Base-by-base conservation (phyloP, 2,329 filamentous ascomycete species). In the Nemania sp. region DNA sequence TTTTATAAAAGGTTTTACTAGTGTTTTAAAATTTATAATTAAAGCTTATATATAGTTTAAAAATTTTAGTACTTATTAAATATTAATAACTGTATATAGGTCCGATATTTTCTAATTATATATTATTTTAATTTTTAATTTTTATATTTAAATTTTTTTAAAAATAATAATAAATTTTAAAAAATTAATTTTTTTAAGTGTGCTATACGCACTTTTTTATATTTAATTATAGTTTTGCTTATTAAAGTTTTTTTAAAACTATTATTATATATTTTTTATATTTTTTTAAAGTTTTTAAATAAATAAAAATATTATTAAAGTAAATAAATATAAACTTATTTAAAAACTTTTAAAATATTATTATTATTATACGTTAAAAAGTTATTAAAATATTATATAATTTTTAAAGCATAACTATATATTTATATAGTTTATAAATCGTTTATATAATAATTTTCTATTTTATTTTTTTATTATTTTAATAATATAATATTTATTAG, bases 261-360 rank as follows among this genome's bases (percentile, higher is more conserved):
- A n/a, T 34, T 40, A 3, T 39, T 15, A 51, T 40, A 51, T 51
- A 20, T 51, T 39, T 51, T 51, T 48, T 48, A 45, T 42, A 34
- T 42, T 34, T 54, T 29, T 54, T 43, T 5, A 54, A 45, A 6
- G 9, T 43, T 7, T 39, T 18, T 9, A 34, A 54, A 34, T 54
- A 54, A 29, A 54, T 54, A 15, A 54, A 34, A 32, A 54, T 54
- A 54, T 54, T 18, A 13, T 53, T 32, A 39, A 53, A 32, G 17
- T n/a, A n/a, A n/a, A n/a, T n/a, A n/a, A n/a, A n/a, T n/a, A n/a
- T n/a, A n/a, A n/a, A n/a, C n/a, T n/a, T n/a, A n/a, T 29, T 29
- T 29, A 29, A 29, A 7, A 29, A 29, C 7, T 29, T 29, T 29
- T 29, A 29, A 29, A 29, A 29, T 29, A 7, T 29, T 4, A 29